A percentile compares a stretch with the other conserved stretches of the same genome.
These are phyloP conservation scores for Desmodesmus armatus DNA, from an alignment of 139 green algal species.

Conservation along the genomic window DNA sequence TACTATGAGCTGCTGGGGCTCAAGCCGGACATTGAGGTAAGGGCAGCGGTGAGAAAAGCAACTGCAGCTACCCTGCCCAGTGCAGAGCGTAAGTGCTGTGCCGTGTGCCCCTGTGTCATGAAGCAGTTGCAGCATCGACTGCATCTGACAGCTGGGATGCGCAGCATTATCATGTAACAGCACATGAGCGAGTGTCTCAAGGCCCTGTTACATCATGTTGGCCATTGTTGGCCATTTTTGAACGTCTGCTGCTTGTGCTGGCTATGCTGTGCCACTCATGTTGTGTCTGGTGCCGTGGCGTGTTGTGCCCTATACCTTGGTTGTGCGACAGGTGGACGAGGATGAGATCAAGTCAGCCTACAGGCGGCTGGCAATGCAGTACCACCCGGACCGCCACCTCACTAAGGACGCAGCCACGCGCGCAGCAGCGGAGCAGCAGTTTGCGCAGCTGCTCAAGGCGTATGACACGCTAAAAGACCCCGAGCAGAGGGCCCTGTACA, in stretches of 20 bases:
- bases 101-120: background rate
- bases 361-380: slow-evolving; percentile 38
- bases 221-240: background rate
- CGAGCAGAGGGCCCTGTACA: slow-evolving; percentile 38
- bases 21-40: slow-evolving; percentile 4
- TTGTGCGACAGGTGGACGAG: slow-evolving; percentile 18
- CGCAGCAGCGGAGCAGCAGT: slow-evolving; percentile 25
- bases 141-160: background rate
- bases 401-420: slow-evolving; percentile 20
- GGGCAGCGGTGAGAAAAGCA: too few species aligned
- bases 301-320: background rate
- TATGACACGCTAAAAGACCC: slow-evolving; percentile 47
- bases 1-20: slow-evolving; percentile 34
- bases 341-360: slow-evolving; percentile 19
- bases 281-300: background rate
- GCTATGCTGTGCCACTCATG: background rate
- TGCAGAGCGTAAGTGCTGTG: too few species aligned
- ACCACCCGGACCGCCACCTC: slow-evolving; percentile 38
- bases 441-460: slow-evolving; percentile 40
- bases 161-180: background rate
- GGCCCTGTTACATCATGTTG: background rate
- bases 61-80: too few species aligned
- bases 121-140: background rate
- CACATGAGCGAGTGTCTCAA: background rate
- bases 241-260: background rate